Evolutionary conservation across 306 rosid genomes (phyloP), one percentile per base, ranked within the genome.

Genomic region (Gleditsia sinensis): DNA sequence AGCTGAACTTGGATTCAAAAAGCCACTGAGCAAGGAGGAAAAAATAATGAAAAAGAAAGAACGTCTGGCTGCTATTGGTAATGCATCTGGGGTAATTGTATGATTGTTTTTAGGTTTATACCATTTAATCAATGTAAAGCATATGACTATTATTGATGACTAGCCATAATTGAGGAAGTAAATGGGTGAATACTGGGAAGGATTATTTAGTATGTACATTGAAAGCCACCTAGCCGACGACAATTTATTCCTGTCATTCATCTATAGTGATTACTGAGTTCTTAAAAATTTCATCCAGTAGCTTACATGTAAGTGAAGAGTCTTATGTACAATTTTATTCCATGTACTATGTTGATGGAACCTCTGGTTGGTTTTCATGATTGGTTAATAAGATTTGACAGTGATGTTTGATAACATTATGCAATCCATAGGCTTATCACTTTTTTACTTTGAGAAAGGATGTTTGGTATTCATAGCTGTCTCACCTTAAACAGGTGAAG

Each of bases 1-100:
- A 54, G 72, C 85, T 54, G 97, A 92, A 74, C 93, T 86, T 75
- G 99, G 99, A 49, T 95, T 90, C 77, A 90, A 92, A 83, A 88
- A 80, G 75, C 96, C 93, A 63, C 74, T 92, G 87, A 92, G 87
- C 83, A 95, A 90, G 81, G 99, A 95, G 80, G 98, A 95, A 83
- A 86, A 66, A 81, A 69, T 88, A 82, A 83, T 23, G 92, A 92
- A 90, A 86, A 94, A 90, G 90, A 94, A 94, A 80, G 89, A 94
- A 82, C 90, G 99, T 50, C 84, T 94, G 75, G 99, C 99, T 66
- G 99, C 99, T 75, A 94, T 94, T 87, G 99, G 99, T 94, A 88
- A 82, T 74, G 76, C 28, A 71, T 53, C 68, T 85, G 50, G 71
- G 65, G 46, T 71, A 51, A 34, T 57, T 78, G 23, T 71, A 3